These are phyloP conservation scores for Backusella macrospora DNA, from an alignment of 192 early-diverging fungal genomes.

Conservation along the genomic window DNA sequence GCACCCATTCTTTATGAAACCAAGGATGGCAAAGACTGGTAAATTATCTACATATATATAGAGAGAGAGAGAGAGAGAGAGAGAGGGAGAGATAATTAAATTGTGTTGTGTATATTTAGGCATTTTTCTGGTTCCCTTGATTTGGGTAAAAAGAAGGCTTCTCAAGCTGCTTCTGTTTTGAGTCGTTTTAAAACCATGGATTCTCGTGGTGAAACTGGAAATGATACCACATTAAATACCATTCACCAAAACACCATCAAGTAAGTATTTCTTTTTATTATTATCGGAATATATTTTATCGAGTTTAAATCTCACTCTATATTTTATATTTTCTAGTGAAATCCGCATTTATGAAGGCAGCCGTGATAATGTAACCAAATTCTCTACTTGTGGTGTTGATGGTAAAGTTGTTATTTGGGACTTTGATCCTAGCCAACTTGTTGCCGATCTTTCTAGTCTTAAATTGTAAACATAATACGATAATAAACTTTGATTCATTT, in stretches of 20 bases:
- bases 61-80: neutral
- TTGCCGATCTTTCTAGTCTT: constrained; percentile 31
- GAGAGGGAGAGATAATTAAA: neutral
- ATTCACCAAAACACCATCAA: constrained; percentile 98
- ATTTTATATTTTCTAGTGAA: constrained; percentile 29
- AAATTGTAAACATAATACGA: constrained; percentile 21
- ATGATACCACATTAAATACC: constrained; percentile 75
- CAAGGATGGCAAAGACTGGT: constrained; percentile 66
- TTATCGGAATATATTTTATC: neutral
- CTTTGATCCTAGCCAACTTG: constrained; percentile 44
- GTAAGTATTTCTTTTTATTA: constrained; percentile 44
- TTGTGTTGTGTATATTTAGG: constrained; percentile 32
- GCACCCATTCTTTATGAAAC: constrained; percentile 78
- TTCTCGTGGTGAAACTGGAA: constrained; percentile 67
- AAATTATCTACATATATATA: neutral
- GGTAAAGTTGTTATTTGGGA: constrained; percentile 86
- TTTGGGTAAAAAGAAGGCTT: constrained; percentile 70
- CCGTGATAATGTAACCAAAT: constrained; percentile 61
- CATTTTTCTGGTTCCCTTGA: constrained; percentile 73
- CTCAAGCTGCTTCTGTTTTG: constrained; percentile 69
- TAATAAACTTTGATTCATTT: neutral
- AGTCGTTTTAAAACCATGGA: constrained; percentile 94
- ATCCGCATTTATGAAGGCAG: constrained; percentile 57
- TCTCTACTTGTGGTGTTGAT: constrained; percentile 81
- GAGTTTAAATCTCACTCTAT: neutral